Conservation (phyloP, 2,329 filamentous ascomycete genomes). For the Xylariales sp. region DNA sequence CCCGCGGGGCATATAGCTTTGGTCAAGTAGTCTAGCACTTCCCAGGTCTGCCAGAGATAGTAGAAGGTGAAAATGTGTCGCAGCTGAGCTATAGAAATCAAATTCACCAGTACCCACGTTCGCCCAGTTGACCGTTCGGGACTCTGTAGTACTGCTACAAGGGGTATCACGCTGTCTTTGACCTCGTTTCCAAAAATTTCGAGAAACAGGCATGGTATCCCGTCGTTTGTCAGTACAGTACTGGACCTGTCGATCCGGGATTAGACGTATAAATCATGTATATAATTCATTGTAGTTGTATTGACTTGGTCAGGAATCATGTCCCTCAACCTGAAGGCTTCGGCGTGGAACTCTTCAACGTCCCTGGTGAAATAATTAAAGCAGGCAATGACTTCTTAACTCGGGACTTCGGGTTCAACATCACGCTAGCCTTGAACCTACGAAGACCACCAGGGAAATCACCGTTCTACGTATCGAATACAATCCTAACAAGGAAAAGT, state of each 20-base stretch:
- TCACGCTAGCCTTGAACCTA: slow-evolving; percentile 41
- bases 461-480: slow-evolving; percentile 35
- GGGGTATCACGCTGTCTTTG: too few species aligned
- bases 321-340: slow-evolving; percentile 41
- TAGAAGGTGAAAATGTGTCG: too few species aligned
- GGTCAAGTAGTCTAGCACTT: too few species aligned
- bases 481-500: slow-evolving; percentile 29
- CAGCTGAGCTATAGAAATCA: too few species aligned
- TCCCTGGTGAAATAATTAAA: slow-evolving; percentile 37
- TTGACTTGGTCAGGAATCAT: slow-evolving; percentile 20
- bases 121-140: too few species aligned
- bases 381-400: slow-evolving; percentile 27
- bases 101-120: too few species aligned
- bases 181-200: too few species aligned
- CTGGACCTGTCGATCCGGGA: slow-evolving; percentile 21
- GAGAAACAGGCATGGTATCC: slow-evolving; percentile 16
- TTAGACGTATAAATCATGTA: slow-evolving; percentile 22
- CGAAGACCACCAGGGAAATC: slow-evolving; percentile 40
- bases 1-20: too few species aligned
- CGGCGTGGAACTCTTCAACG: slow-evolving; percentile 44
- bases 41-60: too few species aligned
- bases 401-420: slow-evolving; percentile 45
- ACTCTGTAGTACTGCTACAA: too few species aligned
- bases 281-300: slow-evolving; percentile 1
- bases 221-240: slow-evolving; percentile 10